These are phyloP conservation scores for Podaxis mareebaensis DNA, from an alignment of 768 basidiomycete genomes.

Conservation along the genomic window DNA sequence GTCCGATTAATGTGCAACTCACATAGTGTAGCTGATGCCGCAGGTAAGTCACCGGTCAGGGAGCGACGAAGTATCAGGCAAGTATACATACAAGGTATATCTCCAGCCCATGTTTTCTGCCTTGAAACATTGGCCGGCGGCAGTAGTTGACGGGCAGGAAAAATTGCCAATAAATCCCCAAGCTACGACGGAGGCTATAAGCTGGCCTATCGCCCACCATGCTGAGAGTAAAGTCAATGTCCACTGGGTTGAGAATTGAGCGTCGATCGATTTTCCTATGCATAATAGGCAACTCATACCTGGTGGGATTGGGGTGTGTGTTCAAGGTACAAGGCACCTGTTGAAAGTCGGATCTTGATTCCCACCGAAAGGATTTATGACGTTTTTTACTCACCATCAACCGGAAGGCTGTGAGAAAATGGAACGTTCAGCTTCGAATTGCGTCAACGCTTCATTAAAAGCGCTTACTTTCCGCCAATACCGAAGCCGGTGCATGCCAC, in stretches of 20 bases:
- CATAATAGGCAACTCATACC: not conserved
- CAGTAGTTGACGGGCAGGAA: conserved; percentile 42
- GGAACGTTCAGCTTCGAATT: not conserved
- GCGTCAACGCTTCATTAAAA: not conserved
- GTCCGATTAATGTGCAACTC: not conserved
- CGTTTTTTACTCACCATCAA: conserved; percentile 37
- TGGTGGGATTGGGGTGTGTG: conserved; percentile 14
- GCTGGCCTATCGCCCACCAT: not conserved
- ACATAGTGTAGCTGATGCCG: conserved; percentile 10
- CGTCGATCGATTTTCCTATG: not conserved
- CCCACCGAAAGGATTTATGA: conserved; percentile 22
- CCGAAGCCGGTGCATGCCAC: conserved; percentile 64
- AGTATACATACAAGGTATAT: conserved; percentile 44
- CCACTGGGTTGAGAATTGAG: not conserved
- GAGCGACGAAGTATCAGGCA: conserved; percentile 11
- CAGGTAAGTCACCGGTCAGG: not conserved
- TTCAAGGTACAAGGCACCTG: conserved; percentile 14
- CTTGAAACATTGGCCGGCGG: conserved; percentile 41
- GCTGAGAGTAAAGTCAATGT: conserved; percentile 1
- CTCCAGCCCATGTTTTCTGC: conserved; percentile 63
- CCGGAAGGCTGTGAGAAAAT: not conserved
- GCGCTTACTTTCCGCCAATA: conserved; percentile 49
- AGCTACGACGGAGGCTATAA: conserved; percentile 35
- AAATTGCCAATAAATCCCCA: conserved; percentile 60
- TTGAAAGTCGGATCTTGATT: not conserved